Percentiles rank a stretch among this genome's conserved stretches.
Evolutionary conservation across 306 rosid species (phyloP).

Genomic region (Fragaria nilgerrensis): DNA sequence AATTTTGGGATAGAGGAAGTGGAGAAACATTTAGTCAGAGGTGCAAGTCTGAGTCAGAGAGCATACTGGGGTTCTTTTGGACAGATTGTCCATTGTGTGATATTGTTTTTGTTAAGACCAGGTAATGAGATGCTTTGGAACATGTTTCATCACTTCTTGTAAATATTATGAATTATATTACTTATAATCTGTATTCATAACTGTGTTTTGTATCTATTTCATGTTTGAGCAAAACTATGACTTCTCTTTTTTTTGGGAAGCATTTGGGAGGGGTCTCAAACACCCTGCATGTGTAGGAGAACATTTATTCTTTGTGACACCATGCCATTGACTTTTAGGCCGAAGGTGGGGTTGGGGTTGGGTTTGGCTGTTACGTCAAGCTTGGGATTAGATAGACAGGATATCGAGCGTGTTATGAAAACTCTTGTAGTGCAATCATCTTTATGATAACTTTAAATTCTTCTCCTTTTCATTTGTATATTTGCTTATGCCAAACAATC

Average conservation of each 20-base stretch:
- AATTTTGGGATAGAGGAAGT: constrained; percentile 73
- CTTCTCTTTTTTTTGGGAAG: neutral
- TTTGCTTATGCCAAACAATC: constrained; percentile 2
- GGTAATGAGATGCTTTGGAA: constrained; percentile 39
- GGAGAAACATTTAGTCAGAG: constrained; percentile 73
- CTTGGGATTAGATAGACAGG: neutral
- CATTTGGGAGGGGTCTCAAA: neutral
- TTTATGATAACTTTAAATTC: neutral
- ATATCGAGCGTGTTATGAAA: neutral
- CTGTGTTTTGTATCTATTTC: neutral
- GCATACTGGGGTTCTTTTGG: constrained; percentile 94
- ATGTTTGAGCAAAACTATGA: neutral
- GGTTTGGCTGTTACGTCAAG: neutral
- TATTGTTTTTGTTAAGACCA: constrained; percentile 84
- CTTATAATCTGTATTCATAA: neutral
- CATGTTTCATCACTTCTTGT: neutral
- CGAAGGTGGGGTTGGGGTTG: constrained; percentile 3
- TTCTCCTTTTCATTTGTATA: neutral
- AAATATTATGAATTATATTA: constrained; percentile 6
- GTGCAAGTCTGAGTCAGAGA: constrained; percentile 82
- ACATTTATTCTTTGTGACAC: neutral
- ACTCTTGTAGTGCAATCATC: neutral
- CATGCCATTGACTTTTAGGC: constrained; percentile 3
- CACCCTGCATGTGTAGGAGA: neutral
- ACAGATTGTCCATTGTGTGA: constrained; percentile 82